These are phyloP conservation scores for Geotrichum bryndzae DNA, from an alignment of 1,139 yeast species.

Conservation along the genomic window DNA sequence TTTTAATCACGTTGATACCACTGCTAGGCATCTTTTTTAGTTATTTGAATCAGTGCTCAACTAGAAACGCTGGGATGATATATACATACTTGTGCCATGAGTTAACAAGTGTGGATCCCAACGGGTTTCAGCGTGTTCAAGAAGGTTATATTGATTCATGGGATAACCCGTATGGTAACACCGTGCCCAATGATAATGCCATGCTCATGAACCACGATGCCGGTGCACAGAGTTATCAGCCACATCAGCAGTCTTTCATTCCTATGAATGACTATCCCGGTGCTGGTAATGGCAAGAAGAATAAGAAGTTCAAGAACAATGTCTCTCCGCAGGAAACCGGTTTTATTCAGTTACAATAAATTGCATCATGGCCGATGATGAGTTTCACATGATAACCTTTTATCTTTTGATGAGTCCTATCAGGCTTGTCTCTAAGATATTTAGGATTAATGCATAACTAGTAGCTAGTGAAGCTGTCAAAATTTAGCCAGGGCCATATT, in stretches of 20 bases:
- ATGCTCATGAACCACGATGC: neutral
- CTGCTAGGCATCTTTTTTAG: constrained; percentile 66
- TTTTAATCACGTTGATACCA: constrained; percentile 71
- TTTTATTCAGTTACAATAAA: neutral
- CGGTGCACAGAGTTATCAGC: neutral
- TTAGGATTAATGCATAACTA: neutral
- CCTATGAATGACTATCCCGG: neutral
- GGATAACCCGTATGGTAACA: neutral
- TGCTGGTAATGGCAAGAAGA: neutral
- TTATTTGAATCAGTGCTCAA: constrained; percentile 83
- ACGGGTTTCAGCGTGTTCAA: neutral
- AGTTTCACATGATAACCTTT: neutral
- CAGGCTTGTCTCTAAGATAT: neutral
- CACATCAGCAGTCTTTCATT: neutral
- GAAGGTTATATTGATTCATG: constrained; percentile 1
- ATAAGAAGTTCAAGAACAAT: neutral
- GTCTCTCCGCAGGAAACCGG: neutral
- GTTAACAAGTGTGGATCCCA: constrained; percentile 18
- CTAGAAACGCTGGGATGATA: constrained; percentile 76
- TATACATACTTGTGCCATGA: constrained; percentile 37
- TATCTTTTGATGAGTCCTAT: neutral
- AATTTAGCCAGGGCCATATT: neutral
- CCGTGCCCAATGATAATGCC: neutral
- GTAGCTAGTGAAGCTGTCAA: neutral
- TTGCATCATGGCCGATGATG: neutral